A percentile compares a stretch with the other conserved stretches of the same genome.
These are phyloP conservation scores for Pseudoturritis turrita DNA, from an alignment of 345 rosid genomes.

Conservation along the genomic window DNA sequence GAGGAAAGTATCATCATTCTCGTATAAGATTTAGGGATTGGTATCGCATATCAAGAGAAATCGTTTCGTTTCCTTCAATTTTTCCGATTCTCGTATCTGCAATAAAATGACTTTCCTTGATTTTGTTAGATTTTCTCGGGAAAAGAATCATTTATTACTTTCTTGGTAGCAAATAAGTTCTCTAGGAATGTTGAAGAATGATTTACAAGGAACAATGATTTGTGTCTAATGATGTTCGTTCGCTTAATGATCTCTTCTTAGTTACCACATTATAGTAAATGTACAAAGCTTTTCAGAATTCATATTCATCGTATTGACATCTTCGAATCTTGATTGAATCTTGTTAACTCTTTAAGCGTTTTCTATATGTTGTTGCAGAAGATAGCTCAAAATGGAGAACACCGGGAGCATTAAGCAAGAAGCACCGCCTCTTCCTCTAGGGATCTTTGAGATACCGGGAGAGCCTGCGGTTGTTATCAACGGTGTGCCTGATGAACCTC, in stretches of 20 bases:
- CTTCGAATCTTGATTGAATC: neutral
- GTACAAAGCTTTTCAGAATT: too few relatives aligned
- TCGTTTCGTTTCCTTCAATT: neutral
- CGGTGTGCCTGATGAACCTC: slow-evolving; percentile 54
- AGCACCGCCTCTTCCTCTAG: slow-evolving; percentile 23
- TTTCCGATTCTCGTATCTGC: neutral
- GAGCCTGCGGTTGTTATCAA: slow-evolving; percentile 80
- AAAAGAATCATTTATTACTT: neutral
- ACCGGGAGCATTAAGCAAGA: slow-evolving; percentile 21
- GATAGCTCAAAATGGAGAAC: slow-evolving; percentile 34
- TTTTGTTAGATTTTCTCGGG: neutral
- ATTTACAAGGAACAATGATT: neutral
- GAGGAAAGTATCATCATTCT: neutral
- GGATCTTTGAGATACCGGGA: slow-evolving; percentile 54
- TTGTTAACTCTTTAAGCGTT: neutral
- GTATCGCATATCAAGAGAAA: neutral
- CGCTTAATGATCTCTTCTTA: neutral
- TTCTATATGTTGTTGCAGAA: neutral
- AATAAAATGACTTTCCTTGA: neutral
- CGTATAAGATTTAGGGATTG: neutral
- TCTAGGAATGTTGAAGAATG: neutral
- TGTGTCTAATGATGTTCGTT: neutral
- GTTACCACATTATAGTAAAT: too few relatives aligned
- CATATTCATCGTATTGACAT: too few relatives aligned
- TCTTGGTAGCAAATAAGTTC: neutral